Evolutionary conservation across 108 stramenopile species (phyloP).

Genomic region (Cyclotella kingstonii): DNA sequence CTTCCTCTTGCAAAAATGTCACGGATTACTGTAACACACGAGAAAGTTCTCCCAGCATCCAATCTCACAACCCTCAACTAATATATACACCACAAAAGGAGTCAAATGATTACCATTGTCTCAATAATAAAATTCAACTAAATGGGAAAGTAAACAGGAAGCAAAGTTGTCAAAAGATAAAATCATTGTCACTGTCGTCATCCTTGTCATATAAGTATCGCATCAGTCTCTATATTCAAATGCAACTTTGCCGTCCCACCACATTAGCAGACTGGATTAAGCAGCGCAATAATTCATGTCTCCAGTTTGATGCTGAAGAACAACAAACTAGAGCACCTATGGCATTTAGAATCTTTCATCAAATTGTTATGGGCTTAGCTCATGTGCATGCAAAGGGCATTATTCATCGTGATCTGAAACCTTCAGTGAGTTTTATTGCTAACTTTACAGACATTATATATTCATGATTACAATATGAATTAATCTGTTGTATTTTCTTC

Average conservation of each 20-base stretch:
- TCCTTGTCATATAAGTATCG: slow-evolving; percentile 65
- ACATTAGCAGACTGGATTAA: slow-evolving; percentile 89
- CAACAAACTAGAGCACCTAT: slow-evolving; percentile 39
- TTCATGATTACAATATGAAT: background rate
- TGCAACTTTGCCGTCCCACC: slow-evolving; percentile 84
- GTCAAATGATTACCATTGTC: too few relatives aligned
- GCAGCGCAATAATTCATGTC: slow-evolving; percentile 56
- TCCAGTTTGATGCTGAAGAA: slow-evolving; percentile 34
- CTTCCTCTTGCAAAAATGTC: background rate
- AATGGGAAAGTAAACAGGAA: background rate
- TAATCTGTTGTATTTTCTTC: background rate
- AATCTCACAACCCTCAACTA: background rate
- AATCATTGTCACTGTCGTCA: background rate
- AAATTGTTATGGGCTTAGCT: slow-evolving; percentile 67
- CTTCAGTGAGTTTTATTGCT: slow-evolving; percentile 42
- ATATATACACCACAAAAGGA: background rate
- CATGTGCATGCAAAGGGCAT: slow-evolving; percentile 81
- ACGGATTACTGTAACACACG: background rate
- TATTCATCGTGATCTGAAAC: slow-evolving; percentile 88
- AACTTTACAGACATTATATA: background rate
- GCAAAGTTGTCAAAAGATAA: background rate
- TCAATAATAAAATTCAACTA: background rate
- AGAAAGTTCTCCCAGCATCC: background rate
- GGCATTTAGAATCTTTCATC: slow-evolving; percentile 64
- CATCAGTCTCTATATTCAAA: slow-evolving; percentile 90